Conservation (phyloP, 768 basidiomycete genomes). For the Pleurotus tuoliensis region DNA sequence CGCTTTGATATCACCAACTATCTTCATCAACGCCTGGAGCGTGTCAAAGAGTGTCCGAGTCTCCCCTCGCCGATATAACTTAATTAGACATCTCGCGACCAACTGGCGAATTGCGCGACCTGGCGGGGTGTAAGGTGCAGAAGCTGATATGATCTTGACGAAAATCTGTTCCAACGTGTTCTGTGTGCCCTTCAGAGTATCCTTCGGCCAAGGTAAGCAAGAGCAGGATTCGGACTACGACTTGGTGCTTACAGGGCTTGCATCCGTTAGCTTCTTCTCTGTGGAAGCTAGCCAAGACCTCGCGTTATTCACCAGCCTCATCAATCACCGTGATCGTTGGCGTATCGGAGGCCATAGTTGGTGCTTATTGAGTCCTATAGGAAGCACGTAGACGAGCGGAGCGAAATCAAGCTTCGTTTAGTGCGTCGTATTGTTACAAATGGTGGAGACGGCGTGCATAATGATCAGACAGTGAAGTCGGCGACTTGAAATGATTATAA, state of each 20-base stretch:
- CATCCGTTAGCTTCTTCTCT: constrained; percentile 52
- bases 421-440: too few species aligned
- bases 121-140: constrained; percentile 70
- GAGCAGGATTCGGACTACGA: not conserved
- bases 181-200: constrained; percentile 63
- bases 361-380: too few species aligned
- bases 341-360: too few species aligned
- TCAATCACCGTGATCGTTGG: too few species aligned
- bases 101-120: constrained; percentile 84
- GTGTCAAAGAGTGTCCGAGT: constrained; percentile 85
- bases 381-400: too few species aligned
- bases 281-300: constrained; percentile 42
- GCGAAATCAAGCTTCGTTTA: too few species aligned
- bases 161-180: constrained; percentile 56
- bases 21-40: constrained; percentile 70
- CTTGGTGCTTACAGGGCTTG: constrained; percentile 44
- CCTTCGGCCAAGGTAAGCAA: constrained; percentile 35
- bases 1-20: constrained; percentile 68
- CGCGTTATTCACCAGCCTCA: too few species aligned
- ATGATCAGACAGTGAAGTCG: too few species aligned
- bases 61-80: constrained; percentile 76
- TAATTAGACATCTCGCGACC: constrained; percentile 71
- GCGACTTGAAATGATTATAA: too few species aligned
- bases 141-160: constrained; percentile 63
- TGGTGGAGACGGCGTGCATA: too few species aligned